Conservation (phyloP, 2,329 filamentous ascomycete species). For the Aspergillus tanneri region DNA sequence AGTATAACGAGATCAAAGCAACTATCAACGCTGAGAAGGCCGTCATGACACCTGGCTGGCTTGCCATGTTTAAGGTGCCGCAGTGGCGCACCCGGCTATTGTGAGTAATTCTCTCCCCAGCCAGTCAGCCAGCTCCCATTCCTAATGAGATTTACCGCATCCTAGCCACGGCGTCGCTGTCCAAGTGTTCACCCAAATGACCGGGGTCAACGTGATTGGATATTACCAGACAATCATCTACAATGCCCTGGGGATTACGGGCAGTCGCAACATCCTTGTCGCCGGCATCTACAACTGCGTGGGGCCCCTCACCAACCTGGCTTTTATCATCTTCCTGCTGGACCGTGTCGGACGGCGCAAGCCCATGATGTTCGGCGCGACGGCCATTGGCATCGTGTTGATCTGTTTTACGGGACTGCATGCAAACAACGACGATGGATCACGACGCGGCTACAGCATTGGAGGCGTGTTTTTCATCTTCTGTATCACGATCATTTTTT, state of each 20-base stretch:
- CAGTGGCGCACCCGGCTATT: constrained; percentile 60
- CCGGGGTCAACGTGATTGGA: constrained; percentile 44
- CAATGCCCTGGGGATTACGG: constrained; percentile 55
- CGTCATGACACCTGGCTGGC: constrained; percentile 48
- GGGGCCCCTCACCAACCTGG: constrained; percentile 44
- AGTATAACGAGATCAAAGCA: constrained; percentile 27
- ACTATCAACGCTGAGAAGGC: constrained; percentile 61
- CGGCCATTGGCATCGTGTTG: constrained; percentile 57
- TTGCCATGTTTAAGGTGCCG: constrained; percentile 42
- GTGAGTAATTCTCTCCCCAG: constrained; percentile 15
- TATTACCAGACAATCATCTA: constrained; percentile 46
- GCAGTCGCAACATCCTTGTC: constrained; percentile 54
- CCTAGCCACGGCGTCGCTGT: constrained; percentile 56
- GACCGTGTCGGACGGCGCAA: constrained; percentile 54
- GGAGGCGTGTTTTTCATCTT: constrained; percentile 67
- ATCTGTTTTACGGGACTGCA: constrained; percentile 62
- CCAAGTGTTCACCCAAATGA: constrained; percentile 64
- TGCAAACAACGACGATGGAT: constrained; percentile 48
- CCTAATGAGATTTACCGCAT: background rate
- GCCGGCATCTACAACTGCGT: constrained; percentile 62
- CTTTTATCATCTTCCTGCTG: constrained; percentile 58
- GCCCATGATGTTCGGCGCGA: constrained; percentile 55
- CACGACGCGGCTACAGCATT: constrained; percentile 52
- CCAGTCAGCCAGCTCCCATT: background rate
- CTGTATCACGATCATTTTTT: constrained; percentile 59